A percentile compares a stretch with the other conserved stretches of the same genome.
phyloP scores from a whole-genome alignment of 441 rosid genomes.

The Pelargonium fulgidum region DNA sequence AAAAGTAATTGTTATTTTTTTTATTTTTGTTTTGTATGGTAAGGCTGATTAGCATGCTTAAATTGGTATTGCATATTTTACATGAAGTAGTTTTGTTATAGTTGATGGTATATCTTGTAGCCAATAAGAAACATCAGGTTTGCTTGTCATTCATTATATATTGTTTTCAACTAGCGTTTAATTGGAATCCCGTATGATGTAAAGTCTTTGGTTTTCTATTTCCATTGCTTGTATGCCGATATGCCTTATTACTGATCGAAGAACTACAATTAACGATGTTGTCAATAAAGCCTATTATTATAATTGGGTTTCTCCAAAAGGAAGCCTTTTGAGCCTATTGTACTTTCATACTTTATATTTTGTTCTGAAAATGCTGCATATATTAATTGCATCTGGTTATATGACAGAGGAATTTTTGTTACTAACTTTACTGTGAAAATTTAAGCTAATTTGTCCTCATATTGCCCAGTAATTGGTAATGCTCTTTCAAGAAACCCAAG shows the following conservation, averaged over 20 bases:
- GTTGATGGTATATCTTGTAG: not conserved
- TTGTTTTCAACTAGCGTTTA: not conserved
- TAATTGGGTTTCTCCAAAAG: not conserved
- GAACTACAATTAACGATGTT: not conserved
- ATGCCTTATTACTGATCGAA: not conserved
- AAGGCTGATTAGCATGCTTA: not conserved
- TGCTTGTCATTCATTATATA: no score
- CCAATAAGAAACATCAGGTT: no score
- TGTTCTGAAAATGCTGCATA: not conserved
- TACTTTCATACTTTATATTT: not conserved
- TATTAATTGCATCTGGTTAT: not conserved
- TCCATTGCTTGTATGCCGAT: not conserved
- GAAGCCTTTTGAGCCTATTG: not conserved
- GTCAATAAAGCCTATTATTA: not conserved
- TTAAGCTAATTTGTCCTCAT: slow-evolving; percentile 6
- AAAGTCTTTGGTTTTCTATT: not conserved
- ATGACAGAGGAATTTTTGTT: not conserved
- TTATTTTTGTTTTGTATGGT: not conserved
- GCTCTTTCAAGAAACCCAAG: slow-evolving; percentile 80
- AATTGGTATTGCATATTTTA: not conserved
- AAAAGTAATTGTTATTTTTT: not conserved
- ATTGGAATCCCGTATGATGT: not conserved
- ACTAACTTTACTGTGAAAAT: slow-evolving; percentile 10
- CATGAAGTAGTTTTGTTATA: not conserved
- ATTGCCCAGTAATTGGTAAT: slow-evolving; percentile 68